Conservation (phyloP, 352 stramenopile genomes). For the Phytopythium boreale region DNA sequence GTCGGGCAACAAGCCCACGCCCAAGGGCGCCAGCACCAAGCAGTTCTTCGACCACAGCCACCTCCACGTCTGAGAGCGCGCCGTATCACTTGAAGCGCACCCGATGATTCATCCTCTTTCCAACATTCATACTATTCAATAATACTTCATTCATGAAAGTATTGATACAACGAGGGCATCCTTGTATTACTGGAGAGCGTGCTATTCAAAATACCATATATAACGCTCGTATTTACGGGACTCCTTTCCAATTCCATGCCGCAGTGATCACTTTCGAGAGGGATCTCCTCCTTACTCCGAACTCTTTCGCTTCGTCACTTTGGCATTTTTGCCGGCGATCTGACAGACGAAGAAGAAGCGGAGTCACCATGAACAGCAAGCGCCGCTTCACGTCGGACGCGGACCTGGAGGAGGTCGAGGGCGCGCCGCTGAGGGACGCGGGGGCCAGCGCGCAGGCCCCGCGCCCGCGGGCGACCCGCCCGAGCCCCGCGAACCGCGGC, state of each 20-base stretch:
- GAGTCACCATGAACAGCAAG: constrained; percentile 10
- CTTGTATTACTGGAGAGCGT: too few species aligned
- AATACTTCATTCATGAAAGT: too few species aligned
- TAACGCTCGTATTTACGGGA: neutral
- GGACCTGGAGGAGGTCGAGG: constrained; percentile 16
- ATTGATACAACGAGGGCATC: too few species aligned
- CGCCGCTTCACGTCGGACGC: constrained; percentile 23
- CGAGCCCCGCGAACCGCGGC: constrained; percentile 3
- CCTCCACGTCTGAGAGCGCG: constrained; percentile 29
- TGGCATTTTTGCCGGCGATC: neutral
- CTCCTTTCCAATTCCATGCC: neutral
- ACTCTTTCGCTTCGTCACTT: neutral
- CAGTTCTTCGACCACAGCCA: constrained; percentile 86
- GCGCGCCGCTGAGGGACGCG: neutral
- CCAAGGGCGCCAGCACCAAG: constrained; percentile 75
- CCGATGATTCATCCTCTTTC: neutral
- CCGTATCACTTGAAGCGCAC: neutral
- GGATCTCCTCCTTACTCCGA: neutral
- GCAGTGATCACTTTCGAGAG: neutral
- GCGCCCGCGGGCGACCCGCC: neutral
- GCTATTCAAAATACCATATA: too few species aligned
- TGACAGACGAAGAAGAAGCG: neutral
- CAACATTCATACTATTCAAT: neutral
- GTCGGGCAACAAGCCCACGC: constrained; percentile 48
- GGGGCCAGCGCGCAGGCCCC: constrained; percentile 1